Evolutionary conservation across 2,329 filamentous ascomycete species (phyloP).

Genomic region (Thermochaetoides dissita): DNA sequence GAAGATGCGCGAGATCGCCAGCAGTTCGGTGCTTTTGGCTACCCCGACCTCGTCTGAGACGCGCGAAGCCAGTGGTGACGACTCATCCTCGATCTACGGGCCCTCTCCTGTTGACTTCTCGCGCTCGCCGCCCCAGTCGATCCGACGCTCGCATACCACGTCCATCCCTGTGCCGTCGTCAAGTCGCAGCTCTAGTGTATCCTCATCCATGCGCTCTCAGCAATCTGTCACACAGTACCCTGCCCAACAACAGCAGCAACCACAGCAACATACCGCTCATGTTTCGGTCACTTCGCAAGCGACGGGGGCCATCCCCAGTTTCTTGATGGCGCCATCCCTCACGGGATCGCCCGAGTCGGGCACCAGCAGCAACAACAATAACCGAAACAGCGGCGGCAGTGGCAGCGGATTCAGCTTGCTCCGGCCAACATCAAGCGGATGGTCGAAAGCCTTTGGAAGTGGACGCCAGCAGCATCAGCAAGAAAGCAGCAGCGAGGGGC

Average conservation of each 20-base stretch:
- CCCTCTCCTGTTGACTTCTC: conserved; percentile 43
- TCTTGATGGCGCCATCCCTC: conserved; percentile 18
- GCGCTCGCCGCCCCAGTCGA: conserved; percentile 41
- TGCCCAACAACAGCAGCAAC: conserved; percentile 15
- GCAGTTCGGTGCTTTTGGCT: conserved; percentile 51
- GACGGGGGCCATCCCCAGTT: conserved; percentile 17
- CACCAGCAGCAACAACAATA: conserved; percentile 3
- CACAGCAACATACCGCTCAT: conserved; percentile 6
- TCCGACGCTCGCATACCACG: conserved; percentile 32
- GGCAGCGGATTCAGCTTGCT: conserved; percentile 7
- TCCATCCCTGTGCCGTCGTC: conserved; percentile 32
- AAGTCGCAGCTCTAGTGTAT: conserved; percentile 40
- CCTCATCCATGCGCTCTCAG: conserved; percentile 30
- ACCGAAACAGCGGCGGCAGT: conserved; percentile 11
- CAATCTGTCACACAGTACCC: conserved; percentile 14
- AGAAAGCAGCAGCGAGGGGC: neutral
- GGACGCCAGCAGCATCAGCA: neutral
- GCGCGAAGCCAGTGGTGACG: conserved; percentile 37
- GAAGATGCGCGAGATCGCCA: conserved; percentile 72
- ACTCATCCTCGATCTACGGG: conserved; percentile 41
- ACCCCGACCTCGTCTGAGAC: conserved; percentile 20
- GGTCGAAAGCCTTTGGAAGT: conserved; percentile 12
- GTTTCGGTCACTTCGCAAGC: conserved; percentile 14
- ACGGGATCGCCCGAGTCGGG: no score
- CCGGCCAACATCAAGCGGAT: conserved; percentile 13